Evolutionary conservation across 2,329 filamentous ascomycete genomes (phyloP).

Genomic region (Fusarium mexicanum): DNA sequence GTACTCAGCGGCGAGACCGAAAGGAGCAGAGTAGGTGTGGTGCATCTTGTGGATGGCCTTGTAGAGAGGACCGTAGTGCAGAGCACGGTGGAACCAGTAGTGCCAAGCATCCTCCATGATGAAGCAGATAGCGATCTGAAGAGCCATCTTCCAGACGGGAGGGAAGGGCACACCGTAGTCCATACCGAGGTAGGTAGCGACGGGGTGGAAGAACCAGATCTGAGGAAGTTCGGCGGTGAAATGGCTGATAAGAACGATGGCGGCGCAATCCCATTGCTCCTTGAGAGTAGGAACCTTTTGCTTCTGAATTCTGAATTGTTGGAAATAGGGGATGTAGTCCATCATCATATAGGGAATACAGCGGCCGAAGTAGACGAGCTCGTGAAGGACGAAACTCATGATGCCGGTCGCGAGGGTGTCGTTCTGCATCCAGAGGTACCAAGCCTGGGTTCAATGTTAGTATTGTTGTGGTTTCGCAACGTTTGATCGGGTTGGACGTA

Average conservation of each 20-base stretch:
- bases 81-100: conserved; percentile 92
- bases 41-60: conserved; percentile 98
- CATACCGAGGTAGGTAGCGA: conserved; percentile 93
- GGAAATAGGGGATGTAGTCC: conserved; percentile 86
- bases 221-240: conserved; percentile 98
- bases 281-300: conserved; percentile 89
- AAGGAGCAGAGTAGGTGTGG: conserved; percentile 97
- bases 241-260: conserved; percentile 91
- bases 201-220: conserved; percentile 98
- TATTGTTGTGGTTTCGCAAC: conserved; percentile 17
- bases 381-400: conserved; percentile 97
- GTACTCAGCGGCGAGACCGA: conserved; percentile 96
- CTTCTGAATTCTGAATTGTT: conserved; percentile 92
- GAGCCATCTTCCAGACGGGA: conserved; percentile 82
- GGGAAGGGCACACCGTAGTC: conserved; percentile 91
- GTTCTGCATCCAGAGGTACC: conserved; percentile 99
- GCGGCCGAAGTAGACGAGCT: conserved; percentile 92
- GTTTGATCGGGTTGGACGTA: conserved; percentile 53
- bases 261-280: conserved; percentile 95
- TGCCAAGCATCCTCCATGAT: conserved; percentile 97
- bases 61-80: conserved; percentile 97
- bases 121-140: conserved; percentile 94
- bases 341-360: conserved; percentile 92
- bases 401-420: conserved; percentile 96
- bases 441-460: conserved; percentile 64